A percentile compares a stretch with the other conserved stretches of the same genome.
Conservation (phyloP, 2,329 filamentous ascomycete species). For the Trichoderma sp. region DNA sequence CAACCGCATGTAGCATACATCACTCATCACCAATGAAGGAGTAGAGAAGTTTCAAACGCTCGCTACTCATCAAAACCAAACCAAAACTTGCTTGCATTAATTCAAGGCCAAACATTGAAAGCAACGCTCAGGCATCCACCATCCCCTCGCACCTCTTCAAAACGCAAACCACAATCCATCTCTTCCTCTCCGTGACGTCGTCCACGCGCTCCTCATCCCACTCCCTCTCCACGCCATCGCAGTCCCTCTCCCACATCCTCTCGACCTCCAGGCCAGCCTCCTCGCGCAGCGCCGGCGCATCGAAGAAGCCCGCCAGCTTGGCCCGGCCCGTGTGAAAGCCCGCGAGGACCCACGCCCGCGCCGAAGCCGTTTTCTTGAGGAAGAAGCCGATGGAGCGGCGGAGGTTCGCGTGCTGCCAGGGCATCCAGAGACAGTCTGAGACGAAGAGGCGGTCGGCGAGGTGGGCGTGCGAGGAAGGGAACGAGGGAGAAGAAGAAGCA, state of each 20-base stretch:
- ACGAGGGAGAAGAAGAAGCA: neutral
- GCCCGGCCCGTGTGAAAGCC: conserved; percentile 69
- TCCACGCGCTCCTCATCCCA: conserved; percentile 64
- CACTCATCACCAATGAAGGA: neutral
- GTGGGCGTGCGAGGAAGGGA: conserved; percentile 24
- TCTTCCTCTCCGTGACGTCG: conserved; percentile 60
- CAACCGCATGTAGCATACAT: neutral
- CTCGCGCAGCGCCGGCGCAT: conserved; percentile 39
- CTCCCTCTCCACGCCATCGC: conserved; percentile 57
- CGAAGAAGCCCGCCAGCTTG: conserved; percentile 65
- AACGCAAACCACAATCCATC: conserved; percentile 64
- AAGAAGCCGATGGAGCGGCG: conserved; percentile 61
- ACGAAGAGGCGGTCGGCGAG: conserved; percentile 62
- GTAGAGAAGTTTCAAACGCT: neutral
- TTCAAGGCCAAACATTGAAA: neutral
- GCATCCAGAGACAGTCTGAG: conserved; percentile 75
- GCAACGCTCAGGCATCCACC: neutral
- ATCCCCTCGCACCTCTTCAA: conserved; percentile 38
- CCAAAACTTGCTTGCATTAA: neutral
- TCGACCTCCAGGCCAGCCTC: conserved; percentile 57
- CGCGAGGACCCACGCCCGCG: conserved; percentile 62
- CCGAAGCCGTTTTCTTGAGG: conserved; percentile 41
- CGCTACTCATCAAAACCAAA: neutral
- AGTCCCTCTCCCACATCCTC: conserved; percentile 66
- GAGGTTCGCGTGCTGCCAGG: conserved; percentile 66